Conservation (phyloP, 2,329 filamentous ascomycete genomes). For the Pestalotiopsis sp. region DNA sequence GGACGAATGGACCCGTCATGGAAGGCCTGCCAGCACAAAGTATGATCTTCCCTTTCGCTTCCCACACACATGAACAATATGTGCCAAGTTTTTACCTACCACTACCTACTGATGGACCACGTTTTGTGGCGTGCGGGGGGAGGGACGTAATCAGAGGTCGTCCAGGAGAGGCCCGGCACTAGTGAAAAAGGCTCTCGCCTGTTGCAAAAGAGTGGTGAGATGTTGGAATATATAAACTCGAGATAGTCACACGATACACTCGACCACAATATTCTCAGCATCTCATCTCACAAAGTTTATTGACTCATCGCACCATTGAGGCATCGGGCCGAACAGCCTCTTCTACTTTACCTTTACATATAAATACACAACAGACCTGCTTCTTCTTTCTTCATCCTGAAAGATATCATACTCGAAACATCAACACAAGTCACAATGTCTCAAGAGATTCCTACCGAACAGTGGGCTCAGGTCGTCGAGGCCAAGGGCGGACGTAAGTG, state of each 20-base stretch:
- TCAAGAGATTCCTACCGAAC: conserved; percentile 69
- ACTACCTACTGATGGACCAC: neutral
- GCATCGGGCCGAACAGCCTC: neutral
- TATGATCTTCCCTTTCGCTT: neutral
- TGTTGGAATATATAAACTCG: neutral
- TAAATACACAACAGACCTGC: neutral
- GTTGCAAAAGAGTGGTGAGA: neutral
- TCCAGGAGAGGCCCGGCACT: neutral
- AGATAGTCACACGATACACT: neutral
- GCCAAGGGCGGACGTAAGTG: conserved; percentile 56
- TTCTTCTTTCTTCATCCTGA: neutral
- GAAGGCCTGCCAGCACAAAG: neutral
- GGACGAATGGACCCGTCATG: neutral
- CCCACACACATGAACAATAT: neutral
- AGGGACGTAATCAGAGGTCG: neutral
- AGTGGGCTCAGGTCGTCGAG: conserved; percentile 92
- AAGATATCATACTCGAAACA: neutral
- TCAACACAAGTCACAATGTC: conserved; percentile 13
- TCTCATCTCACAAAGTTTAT: neutral
- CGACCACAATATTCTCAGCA: neutral
- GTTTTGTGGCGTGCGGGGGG: neutral
- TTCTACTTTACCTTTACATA: neutral
- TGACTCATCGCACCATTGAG: neutral
- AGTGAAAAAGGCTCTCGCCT: neutral
- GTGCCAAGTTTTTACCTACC: neutral